phyloP scores from a whole-genome alignment of 768 basidiomycete species.

The Boletus vermiculosoides region DNA sequence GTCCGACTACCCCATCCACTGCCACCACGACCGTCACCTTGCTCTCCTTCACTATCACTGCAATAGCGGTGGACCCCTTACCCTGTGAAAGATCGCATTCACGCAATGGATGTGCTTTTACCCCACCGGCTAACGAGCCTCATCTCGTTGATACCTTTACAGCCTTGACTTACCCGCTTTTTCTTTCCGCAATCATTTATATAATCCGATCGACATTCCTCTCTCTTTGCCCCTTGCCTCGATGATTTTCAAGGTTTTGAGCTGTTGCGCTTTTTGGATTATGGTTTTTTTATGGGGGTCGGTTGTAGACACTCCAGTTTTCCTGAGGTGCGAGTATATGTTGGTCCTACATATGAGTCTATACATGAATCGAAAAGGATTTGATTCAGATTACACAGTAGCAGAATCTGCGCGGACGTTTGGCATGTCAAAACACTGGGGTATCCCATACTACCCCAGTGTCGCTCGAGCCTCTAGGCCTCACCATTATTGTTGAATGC shows the following conservation, averaged over 20 bases:
- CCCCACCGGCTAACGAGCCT: slow-evolving; percentile 36
- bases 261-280: background rate
- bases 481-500: no score
- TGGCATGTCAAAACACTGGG: no score
- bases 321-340: background rate
- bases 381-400: background rate
- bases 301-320: background rate
- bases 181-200: background rate
- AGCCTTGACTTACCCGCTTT: background rate
- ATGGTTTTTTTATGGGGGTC: background rate
- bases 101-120: slow-evolving; percentile 24
- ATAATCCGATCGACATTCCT: background rate
- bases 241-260: background rate
- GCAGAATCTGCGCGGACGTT: no score
- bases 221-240: background rate
- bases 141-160: slow-evolving; percentile 34
- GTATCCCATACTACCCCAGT: no score
- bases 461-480: no score
- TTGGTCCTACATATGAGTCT: background rate
- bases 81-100: slow-evolving; percentile 19
- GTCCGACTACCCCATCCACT: slow-evolving; percentile 11
- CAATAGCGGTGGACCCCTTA: slow-evolving; percentile 3
- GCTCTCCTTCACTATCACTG: background rate
- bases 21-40: background rate
- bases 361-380: background rate